These are phyloP conservation scores for Hemisphaericaspora subhashii DNA, from an alignment of 1,139 yeast species.

Conservation along the genomic window DNA sequence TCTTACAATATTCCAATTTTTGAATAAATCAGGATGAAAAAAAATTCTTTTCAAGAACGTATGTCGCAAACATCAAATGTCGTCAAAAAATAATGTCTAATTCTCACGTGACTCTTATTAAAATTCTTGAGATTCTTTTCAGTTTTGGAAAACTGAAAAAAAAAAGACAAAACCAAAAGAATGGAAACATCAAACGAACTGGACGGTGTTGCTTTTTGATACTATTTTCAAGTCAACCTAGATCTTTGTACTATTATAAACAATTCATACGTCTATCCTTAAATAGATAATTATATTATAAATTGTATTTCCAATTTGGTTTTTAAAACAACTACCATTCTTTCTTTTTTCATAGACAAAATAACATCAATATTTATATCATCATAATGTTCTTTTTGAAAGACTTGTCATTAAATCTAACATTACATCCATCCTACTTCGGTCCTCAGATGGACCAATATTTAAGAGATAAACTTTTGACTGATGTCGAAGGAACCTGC, in stretches of 20 bases:
- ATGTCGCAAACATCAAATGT: neutral
- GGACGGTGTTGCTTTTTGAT: too few species aligned
- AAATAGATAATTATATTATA: too few species aligned
- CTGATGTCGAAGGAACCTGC: slow-evolving; percentile 98
- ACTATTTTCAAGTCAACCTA: too few species aligned
- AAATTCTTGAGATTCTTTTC: too few species aligned
- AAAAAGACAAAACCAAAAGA: neutral
- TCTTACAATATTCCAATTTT: neutral
- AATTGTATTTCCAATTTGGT: too few species aligned
- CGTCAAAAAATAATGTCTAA: neutral
- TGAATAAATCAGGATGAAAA: neutral
- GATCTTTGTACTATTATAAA: too few species aligned
- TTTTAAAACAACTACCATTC: too few species aligned
- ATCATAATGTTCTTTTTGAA: slow-evolving; percentile 53
- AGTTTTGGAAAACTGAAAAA: neutral
- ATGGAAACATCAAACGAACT: too few species aligned
- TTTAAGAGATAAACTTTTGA: slow-evolving; percentile 81
- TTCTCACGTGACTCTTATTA: too few species aligned
- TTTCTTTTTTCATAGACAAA: neutral
- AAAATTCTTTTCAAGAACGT: neutral
- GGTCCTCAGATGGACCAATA: slow-evolving; percentile 98
- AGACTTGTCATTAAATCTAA: slow-evolving; percentile 86
- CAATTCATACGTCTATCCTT: too few species aligned
- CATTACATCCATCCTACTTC: slow-evolving; percentile 94
- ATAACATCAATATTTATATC: neutral